Conservation (phyloP, 768 basidiomycete species). For the Mycena rebaudengoi region DNA sequence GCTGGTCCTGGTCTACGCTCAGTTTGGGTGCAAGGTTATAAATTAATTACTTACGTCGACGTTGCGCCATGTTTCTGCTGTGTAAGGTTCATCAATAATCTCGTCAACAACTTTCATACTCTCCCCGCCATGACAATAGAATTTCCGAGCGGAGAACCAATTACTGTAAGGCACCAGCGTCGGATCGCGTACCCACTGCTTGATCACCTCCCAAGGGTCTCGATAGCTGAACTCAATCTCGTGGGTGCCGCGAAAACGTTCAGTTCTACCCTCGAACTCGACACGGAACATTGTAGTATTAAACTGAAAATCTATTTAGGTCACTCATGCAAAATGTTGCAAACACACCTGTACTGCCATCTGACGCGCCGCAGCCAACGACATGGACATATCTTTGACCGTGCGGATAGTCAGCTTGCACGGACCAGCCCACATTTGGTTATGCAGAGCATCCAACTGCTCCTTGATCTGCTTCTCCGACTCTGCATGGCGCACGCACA, state of each 20-base stretch:
- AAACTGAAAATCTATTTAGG: constrained; percentile 6
- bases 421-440: background rate
- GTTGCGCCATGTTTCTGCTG: background rate
- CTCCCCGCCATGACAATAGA: background rate
- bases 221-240: background rate
- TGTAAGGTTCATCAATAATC: background rate
- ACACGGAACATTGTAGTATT: background rate
- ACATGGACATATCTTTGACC: background rate
- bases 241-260: background rate
- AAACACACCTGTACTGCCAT: background rate
- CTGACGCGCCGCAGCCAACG: background rate
- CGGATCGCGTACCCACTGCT: background rate
- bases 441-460: background rate
- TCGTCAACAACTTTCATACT: background rate
- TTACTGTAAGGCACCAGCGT: background rate
- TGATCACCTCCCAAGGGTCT: background rate
- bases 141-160: background rate
- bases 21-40: background rate
- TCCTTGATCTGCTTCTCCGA: background rate
- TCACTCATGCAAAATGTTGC: background rate
- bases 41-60: background rate
- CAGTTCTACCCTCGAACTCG: background rate
- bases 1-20: background rate
- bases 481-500: background rate
- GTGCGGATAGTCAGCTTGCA: background rate